Conservation (phyloP, 2,329 filamentous ascomycete genomes). For the Albifimbria verrucaria region DNA sequence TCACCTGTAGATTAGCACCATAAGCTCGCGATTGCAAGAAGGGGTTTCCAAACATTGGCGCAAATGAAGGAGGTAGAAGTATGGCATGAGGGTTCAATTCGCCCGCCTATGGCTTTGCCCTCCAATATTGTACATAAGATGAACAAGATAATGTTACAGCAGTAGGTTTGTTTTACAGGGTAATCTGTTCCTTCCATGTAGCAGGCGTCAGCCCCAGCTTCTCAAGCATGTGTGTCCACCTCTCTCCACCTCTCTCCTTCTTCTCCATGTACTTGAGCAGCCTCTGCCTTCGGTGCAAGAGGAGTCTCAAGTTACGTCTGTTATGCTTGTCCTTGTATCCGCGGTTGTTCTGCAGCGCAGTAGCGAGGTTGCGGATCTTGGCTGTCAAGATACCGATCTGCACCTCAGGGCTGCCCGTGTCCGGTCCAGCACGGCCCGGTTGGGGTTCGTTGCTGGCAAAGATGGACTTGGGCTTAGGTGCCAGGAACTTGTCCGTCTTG, state of each 20-base stretch:
- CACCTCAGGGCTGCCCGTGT: slow-evolving; percentile 96
- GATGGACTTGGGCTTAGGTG: slow-evolving; percentile 54
- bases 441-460: slow-evolving; percentile 34
- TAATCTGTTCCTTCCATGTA: slow-evolving; percentile 87
- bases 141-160: slow-evolving; percentile 36
- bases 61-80: slow-evolving; percentile 20
- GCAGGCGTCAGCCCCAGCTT: slow-evolving; percentile 83
- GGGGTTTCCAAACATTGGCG: slow-evolving; percentile 27
- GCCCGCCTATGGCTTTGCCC: not conserved
- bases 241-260: slow-evolving; percentile 85
- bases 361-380: slow-evolving; percentile 81
- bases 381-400: slow-evolving; percentile 93
- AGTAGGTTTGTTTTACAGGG: slow-evolving; percentile 19
- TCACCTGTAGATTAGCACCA: slow-evolving; percentile 41
- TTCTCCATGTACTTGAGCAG: slow-evolving; percentile 79
- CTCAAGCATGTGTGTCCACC: slow-evolving; percentile 84
- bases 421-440: slow-evolving; percentile 69
- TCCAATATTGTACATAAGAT: slow-evolving; percentile 48
- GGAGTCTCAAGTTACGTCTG: slow-evolving; percentile 80
- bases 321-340: slow-evolving; percentile 89
- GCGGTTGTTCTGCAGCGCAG: slow-evolving; percentile 62
- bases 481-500: slow-evolving; percentile 71
- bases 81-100: slow-evolving; percentile 7
- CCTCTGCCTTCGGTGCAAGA: slow-evolving; percentile 89
- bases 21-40: slow-evolving; percentile 34